Evolutionary conservation across 2,329 filamentous ascomycete species (phyloP), one percentile per base, ranked within the genome.

Genomic region (Venturia asperata): DNA sequence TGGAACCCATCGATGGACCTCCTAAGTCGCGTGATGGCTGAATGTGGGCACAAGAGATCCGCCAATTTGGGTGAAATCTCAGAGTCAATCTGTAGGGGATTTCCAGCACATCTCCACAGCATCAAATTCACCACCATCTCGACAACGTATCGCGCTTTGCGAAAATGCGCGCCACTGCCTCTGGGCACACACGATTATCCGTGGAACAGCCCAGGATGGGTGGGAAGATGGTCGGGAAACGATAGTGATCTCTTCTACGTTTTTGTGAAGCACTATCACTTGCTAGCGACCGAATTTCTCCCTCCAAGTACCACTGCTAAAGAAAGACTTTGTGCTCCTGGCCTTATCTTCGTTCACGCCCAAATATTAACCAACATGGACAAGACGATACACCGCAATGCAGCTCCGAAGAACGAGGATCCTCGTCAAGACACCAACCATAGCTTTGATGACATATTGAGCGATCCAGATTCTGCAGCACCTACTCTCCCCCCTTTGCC

Each of bases 211-310:
- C 90, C 91, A 0, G 86, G 87, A 0, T 97, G 92, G 92, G 80
- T 90, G 9, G 85, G 88, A 47, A 85, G 91, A 67, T 97, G 92
- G 92, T 88, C 86, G 67, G 92, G 92, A 17, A 85, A 87, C 1
- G 92, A 96, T 70, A 95, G 89, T 4, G 92, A 96, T 72, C 80
- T 97, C 42, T 91, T 96, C 73, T 96, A 93, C 77, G 88, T 95
- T 56, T 97, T 97, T 72, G 85, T 87, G 77, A 96, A 96, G 76
- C 88, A 94, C 73, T 95, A 89, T 70, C 89, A 93, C 74, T 83
- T 93, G 24, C 80, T 97, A 3, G 82, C 87, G 4, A 85, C 90
- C 49, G 90, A 94, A 67, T 82, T 78, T 68, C 71, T 80, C 10
- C 78, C 73, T 1, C 66, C 69, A 9, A 79, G 81, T 41, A 77